phyloP scores from a whole-genome alignment of 225 moss, liverwort and hornwort species.

The Bryoerythrophyllum caledonicum region DNA sequence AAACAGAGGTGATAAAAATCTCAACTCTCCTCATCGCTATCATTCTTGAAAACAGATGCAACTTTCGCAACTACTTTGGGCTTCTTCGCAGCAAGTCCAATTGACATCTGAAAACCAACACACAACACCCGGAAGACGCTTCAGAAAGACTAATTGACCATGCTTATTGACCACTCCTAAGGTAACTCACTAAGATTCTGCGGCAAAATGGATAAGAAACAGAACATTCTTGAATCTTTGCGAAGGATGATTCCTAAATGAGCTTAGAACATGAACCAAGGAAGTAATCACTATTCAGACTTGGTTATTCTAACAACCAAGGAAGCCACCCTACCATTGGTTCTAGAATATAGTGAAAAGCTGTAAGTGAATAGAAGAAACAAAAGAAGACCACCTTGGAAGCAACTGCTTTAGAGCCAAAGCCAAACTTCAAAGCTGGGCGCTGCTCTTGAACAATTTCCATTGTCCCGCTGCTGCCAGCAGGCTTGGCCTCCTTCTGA shows the following conservation, averaged over 20 bases:
- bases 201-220: too few relatives aligned
- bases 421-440: conserved; percentile 80
- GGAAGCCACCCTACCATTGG: too few relatives aligned
- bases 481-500: conserved; percentile 61
- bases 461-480: conserved; percentile 38
- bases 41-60: conserved; percentile 64
- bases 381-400: conserved; percentile 53
- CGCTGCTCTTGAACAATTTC: conserved; percentile 74
- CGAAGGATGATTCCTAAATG: too few relatives aligned
- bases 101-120: conserved; percentile 56
- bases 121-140: neutral
- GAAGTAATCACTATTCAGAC: too few relatives aligned
- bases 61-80: conserved; percentile 66
- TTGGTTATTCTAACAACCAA: too few relatives aligned
- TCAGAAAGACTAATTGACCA: neutral
- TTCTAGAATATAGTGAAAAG: neutral
- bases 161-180: neutral
- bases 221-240: too few relatives aligned
- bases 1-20: conserved; percentile 14
- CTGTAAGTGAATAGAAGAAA: neutral
- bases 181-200: neutral
- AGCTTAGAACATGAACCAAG: too few relatives aligned
- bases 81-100: conserved; percentile 71
- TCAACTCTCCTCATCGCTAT: conserved; percentile 67
- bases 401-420: conserved; percentile 71